Percentiles rank a stretch among this genome's conserved stretches.
phyloP scores from a whole-genome alignment of 1,284 basidiomycete genomes.

The Tranzscheliella williamsii region DNA sequence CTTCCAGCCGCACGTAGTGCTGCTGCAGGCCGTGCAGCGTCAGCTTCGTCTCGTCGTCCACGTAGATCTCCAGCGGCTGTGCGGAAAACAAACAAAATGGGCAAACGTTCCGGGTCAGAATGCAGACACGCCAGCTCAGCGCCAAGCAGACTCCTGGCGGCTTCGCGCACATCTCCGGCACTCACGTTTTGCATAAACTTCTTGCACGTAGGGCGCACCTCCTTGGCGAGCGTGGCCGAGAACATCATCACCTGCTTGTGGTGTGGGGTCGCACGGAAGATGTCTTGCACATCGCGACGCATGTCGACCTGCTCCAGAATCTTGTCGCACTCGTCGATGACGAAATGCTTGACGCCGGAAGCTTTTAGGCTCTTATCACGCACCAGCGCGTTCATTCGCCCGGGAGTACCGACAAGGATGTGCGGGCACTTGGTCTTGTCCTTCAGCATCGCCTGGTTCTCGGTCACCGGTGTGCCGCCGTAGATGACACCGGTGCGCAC shows the following conservation, averaged over 20 bases:
- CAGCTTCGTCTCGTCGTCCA: conserved; percentile 98
- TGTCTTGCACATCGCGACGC: conserved; percentile 99
- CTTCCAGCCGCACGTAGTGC: conserved; percentile 84
- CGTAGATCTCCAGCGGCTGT: conserved; percentile 98
- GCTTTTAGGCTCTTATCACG: conserved; percentile 59
- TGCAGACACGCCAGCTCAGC: too few relatives aligned
- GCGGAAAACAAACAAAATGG: not conserved
- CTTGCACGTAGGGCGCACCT: conserved; percentile 96
- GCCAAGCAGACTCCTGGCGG: too few relatives aligned
- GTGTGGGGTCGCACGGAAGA: conserved; percentile 98
- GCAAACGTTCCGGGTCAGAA: too few relatives aligned
- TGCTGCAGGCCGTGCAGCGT: conserved; percentile 98
- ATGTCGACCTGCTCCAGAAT: conserved; percentile 99
- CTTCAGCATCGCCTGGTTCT: conserved; percentile 90
- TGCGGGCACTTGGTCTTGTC: conserved; percentile 98
- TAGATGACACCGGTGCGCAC: conserved; percentile 97
- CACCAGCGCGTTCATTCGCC: conserved; percentile 63
- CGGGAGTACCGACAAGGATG: conserved; percentile 97
- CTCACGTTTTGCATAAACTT: conserved; percentile 99
- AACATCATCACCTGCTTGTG: conserved; percentile 99
- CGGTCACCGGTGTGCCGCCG: conserved; percentile 91
- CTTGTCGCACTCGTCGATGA: conserved; percentile 99
- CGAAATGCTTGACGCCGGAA: conserved; percentile 74
- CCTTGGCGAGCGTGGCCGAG: conserved; percentile 95
- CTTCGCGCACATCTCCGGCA: too few relatives aligned